These are phyloP conservation scores for Talaromyces amestolkiae DNA, from an alignment of 2,329 filamentous ascomycete genomes.

Conservation along the genomic window DNA sequence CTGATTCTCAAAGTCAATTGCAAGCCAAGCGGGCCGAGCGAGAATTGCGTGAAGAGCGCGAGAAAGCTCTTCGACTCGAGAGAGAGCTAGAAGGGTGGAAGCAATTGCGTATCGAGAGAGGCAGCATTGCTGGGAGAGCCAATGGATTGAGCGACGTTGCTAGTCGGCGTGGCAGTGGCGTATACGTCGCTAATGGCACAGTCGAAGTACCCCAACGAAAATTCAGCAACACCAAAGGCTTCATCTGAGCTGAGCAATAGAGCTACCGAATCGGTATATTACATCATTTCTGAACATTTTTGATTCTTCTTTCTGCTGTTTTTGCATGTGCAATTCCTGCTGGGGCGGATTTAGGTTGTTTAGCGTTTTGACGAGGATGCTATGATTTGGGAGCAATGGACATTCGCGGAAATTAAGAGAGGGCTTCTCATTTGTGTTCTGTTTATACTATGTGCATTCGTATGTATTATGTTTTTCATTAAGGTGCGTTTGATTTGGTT, in stretches of 20 bases:
- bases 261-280: background rate
- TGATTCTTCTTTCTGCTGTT: background rate
- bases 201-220: slow-evolving; percentile 64
- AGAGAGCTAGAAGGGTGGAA: slow-evolving; percentile 84
- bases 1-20: slow-evolving; percentile 78
- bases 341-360: background rate
- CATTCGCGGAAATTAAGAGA: background rate
- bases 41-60: slow-evolving; percentile 82
- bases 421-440: background rate
- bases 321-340: background rate
- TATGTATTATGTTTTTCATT: slow-evolving; percentile 10
- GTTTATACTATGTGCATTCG: slow-evolving; percentile 8
- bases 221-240: slow-evolving; percentile 75
- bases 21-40: slow-evolving; percentile 81
- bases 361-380: background rate
- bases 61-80: slow-evolving; percentile 77
- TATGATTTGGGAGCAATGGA: slow-evolving; percentile 1
- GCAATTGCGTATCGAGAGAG: slow-evolving; percentile 63
- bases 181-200: slow-evolving; percentile 33
- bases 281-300: slow-evolving; percentile 5
- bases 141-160: slow-evolving; percentile 37
- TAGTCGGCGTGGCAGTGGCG: slow-evolving; percentile 41
- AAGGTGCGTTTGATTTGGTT: background rate
- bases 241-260: slow-evolving; percentile 50
- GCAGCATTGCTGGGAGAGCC: slow-evolving; percentile 33